Percentiles rank a stretch among this genome's conserved stretches.
Conservation (phyloP, 1,139 yeast species). For the Pichia sp. region DNA sequence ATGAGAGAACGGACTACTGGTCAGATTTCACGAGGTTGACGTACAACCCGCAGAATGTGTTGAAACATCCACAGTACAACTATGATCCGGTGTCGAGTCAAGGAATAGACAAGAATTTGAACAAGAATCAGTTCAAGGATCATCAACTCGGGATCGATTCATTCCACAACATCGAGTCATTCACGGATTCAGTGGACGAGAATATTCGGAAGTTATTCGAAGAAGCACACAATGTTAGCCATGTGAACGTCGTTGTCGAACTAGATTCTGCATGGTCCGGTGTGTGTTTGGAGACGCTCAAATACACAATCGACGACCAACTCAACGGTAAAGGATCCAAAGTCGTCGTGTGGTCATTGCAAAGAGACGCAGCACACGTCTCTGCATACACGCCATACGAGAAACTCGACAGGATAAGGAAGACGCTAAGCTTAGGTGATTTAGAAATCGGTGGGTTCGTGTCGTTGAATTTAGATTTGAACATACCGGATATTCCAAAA, state of each 20-base stretch:
- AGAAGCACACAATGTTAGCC: slow-evolving; percentile 70
- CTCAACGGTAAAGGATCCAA: slow-evolving; percentile 15
- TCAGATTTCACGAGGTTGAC: slow-evolving; percentile 74
- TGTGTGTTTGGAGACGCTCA: slow-evolving; percentile 51
- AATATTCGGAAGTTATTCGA: slow-evolving; percentile 67
- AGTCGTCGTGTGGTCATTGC: slow-evolving; percentile 57
- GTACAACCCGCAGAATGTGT: slow-evolving; percentile 60
- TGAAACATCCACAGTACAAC: slow-evolving; percentile 56
- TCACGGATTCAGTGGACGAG: slow-evolving; percentile 52
- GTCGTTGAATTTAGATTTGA: slow-evolving; percentile 5
- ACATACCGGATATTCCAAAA: background rate
- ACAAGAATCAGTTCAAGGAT: slow-evolving; percentile 36
- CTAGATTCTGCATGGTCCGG: slow-evolving; percentile 87
- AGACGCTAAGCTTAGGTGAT: slow-evolving; percentile 6
- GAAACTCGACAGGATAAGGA: slow-evolving; percentile 15
- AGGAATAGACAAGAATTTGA: slow-evolving; percentile 40
- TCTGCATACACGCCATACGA: background rate
- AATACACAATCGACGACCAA: slow-evolving; percentile 23
- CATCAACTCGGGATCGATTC: slow-evolving; percentile 50
- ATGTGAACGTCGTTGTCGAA: slow-evolving; percentile 67
- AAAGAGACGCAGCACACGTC: slow-evolving; percentile 24
- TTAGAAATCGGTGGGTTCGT: slow-evolving; percentile 10
- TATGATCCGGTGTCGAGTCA: slow-evolving; percentile 36
- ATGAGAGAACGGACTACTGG: slow-evolving; percentile 63
- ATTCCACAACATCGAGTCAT: slow-evolving; percentile 36